Base-by-base conservation (phyloP, 2,329 filamentous ascomycete genomes). In the Chaetomium olivaceum region DNA sequence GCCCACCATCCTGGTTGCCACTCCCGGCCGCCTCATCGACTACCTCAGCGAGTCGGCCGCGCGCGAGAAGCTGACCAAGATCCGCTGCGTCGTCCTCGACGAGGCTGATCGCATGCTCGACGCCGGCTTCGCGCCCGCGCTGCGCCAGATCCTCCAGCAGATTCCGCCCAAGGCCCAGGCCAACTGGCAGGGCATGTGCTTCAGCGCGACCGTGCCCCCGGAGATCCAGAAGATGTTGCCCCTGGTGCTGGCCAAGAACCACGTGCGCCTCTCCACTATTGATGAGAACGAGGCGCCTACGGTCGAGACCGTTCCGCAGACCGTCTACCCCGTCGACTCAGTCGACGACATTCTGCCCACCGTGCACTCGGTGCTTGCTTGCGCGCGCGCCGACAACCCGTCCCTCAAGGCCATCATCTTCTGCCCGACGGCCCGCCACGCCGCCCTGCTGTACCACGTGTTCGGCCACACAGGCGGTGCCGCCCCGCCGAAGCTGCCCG, bases 401-500 rank as follows among this genome's bases (percentile, higher is more conserved):
- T 82, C 83, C 1, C 93, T 96, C 85, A 96, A 96, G 79, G 91
- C 91, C 33, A 93, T 96, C 70, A 80, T 94, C 43, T 96, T 94
- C 78, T 90, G 90, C 69, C 89, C 89, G 62, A 86, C 85, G 0
- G 84, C 85, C 3, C 80, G 79, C 2, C 78, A 81, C 1, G 83
- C 82, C 4, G 82, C 81, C 50, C 81, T 86, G 57, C 83, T 86
- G 72, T 78, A 80, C 25, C 73, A 80, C 16, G 63, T 86, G 23
- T 78, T 86, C 3, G 75, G 29, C 68, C 71, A 23, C 70, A 80
- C 23, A 9, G 71, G 71, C 31, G 69, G 70, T 25, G 72, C 71
- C 16, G 65, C 69, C 19, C 71, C 77, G 2, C 79, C 77, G 12
- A 70, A 84, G 43, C 79, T 83, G 0, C 73, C 77, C 3, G 78